Conservation (phyloP, 163 green algal genomes). For the Scenedesmus sp. region DNA sequence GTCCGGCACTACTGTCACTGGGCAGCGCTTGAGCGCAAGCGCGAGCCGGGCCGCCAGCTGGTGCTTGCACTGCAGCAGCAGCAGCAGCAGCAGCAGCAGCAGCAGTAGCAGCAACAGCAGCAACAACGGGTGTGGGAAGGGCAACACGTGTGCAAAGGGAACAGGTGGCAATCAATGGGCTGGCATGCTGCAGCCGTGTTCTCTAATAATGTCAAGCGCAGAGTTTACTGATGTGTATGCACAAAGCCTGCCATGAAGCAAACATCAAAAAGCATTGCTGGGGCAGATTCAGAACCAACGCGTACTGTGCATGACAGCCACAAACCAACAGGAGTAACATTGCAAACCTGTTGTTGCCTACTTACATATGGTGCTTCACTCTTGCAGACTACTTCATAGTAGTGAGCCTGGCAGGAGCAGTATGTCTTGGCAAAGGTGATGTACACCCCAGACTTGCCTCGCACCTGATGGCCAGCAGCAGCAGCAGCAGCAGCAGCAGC, state of each 20-base stretch:
- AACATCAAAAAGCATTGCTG: too few species aligned
- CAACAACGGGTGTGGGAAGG: not conserved
- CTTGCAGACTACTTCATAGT: conserved; percentile 82
- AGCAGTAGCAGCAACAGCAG: not conserved
- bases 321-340: too few species aligned
- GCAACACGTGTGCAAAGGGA: not conserved
- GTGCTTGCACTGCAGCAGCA: conserved; percentile 88
- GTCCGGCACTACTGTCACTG: conserved; percentile 60
- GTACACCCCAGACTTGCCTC: conserved; percentile 72
- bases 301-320: too few species aligned
- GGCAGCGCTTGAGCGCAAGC: conserved; percentile 51
- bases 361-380: conserved; percentile 76
- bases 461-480: conserved; percentile 57
- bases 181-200: too few species aligned
- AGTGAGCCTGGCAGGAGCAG: conserved; percentile 91
- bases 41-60: conserved; percentile 85
- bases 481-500: not conserved
- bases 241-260: too few species aligned
- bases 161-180: too few species aligned
- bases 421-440: conserved; percentile 82
- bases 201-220: too few species aligned
- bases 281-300: too few species aligned
- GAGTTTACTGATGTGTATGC: too few species aligned
- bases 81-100: not conserved
- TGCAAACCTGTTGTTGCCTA: not conserved